A percentile compares a stretch with the other conserved stretches of the same genome.
These are phyloP conservation scores for Gyromitra esculenta DNA, from an alignment of 2,329 filamentous ascomycete genomes.

Conservation along the genomic window DNA sequence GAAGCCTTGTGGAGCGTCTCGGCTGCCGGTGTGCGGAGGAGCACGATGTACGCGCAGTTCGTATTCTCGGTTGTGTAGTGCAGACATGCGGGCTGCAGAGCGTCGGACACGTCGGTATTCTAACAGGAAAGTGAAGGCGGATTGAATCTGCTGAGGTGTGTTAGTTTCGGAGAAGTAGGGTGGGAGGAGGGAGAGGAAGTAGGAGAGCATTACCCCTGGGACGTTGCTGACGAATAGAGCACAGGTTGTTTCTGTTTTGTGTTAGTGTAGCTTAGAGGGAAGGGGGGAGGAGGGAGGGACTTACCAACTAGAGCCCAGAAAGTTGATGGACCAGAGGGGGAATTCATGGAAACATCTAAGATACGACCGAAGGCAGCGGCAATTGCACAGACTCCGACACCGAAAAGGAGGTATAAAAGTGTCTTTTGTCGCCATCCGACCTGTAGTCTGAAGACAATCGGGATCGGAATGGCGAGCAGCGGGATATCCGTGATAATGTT, in stretches of 20 bases:
- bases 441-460: constrained; percentile 58
- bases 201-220: constrained; percentile 27
- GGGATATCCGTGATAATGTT: constrained; percentile 59
- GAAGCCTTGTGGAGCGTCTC: neutral
- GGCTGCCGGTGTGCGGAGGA: neutral
- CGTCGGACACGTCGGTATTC: constrained; percentile 7
- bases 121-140: constrained; percentile 31
- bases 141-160: constrained; percentile 34
- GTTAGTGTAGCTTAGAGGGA: neutral
- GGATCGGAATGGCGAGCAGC: constrained; percentile 58
- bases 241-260: constrained; percentile 35
- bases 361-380: constrained; percentile 47
- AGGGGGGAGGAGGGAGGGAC: neutral
- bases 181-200: neutral
- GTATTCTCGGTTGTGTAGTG: constrained; percentile 11
- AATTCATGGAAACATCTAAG: constrained; percentile 33
- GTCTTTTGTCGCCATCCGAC: constrained; percentile 29
- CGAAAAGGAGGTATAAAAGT: constrained; percentile 40
- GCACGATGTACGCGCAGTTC: neutral
- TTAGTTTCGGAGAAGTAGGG: neutral
- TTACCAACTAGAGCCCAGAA: constrained; percentile 52
- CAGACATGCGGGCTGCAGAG: neutral
- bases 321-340: constrained; percentile 27
- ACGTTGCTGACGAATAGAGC: constrained; percentile 39
- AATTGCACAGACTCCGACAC: constrained; percentile 42